A percentile compares a stretch with the other conserved stretches of the same genome.
phyloP scores from a whole-genome alignment of 2,329 filamentous ascomycete species.

The Davidsoniella neocaledoniae region DNA sequence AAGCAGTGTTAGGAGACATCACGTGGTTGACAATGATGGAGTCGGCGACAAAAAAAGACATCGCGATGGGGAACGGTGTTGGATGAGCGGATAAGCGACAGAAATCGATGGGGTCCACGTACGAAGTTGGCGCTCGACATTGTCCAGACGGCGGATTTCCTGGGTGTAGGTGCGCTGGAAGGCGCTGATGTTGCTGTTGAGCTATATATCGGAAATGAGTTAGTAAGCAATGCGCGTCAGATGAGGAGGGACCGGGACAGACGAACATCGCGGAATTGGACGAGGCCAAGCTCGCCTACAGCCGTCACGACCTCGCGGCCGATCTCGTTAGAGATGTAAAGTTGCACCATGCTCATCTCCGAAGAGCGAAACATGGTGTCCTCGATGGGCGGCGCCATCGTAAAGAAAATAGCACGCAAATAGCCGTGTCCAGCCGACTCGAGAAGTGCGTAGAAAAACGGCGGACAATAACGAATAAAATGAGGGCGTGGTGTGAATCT shows the following conservation, averaged over 20 bases:
- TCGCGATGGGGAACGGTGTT: not conserved
- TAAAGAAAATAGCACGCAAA: conserved; percentile 1
- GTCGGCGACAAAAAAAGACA: not conserved
- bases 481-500: no score
- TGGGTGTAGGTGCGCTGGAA: conserved; percentile 97
- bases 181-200: conserved; percentile 82
- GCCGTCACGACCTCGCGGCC: conserved; percentile 94
- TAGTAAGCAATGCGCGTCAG: not conserved
- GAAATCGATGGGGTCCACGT: conserved; percentile 26
- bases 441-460: no score
- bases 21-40: no score
- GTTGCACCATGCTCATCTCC: conserved; percentile 99
- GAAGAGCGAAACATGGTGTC: conserved; percentile 98
- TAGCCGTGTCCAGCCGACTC: no score
- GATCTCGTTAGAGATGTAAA: conserved; percentile 98
- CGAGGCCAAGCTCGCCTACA: conserved; percentile 83
- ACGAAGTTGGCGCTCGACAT: conserved; percentile 95
- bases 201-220: conserved; percentile 31
- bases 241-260: not conserved
- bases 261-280: conserved; percentile 87
- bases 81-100: not conserved
- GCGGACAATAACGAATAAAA: no score
- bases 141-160: conserved; percentile 91
- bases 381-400: conserved; percentile 46
- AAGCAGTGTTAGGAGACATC: not conserved